A percentile compares a stretch with the other conserved stretches of the same genome.
Conservation (phyloP, 345 rosid genomes). For the Erucastrum elatum region DNA sequence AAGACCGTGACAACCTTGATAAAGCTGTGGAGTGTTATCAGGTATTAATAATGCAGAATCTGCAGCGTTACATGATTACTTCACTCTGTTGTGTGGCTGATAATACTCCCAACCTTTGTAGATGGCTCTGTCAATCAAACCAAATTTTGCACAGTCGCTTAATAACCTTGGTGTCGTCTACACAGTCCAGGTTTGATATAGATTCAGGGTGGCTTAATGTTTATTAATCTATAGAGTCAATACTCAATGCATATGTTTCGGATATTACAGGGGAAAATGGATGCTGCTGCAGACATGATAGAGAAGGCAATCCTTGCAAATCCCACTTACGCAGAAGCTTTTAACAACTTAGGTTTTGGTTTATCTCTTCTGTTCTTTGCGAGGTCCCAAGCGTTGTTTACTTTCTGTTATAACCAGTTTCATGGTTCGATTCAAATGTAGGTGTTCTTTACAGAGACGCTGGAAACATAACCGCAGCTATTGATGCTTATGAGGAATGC, state of each 20-base stretch:
- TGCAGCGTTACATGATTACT: slow-evolving; percentile 20
- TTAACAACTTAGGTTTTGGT: slow-evolving; percentile 85
- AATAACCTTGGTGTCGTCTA: slow-evolving; percentile 99
- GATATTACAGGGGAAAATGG: slow-evolving; percentile 93
- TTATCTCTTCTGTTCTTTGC: slow-evolving; percentile 18
- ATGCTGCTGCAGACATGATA: slow-evolving; percentile 96
- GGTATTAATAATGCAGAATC: slow-evolving; percentile 45
- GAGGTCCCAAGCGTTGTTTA: neutral
- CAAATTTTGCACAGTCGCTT: slow-evolving; percentile 95
- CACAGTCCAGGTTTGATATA: slow-evolving; percentile 88
- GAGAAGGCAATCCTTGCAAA: slow-evolving; percentile 97
- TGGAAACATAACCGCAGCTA: slow-evolving; percentile 82
- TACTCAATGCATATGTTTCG: slow-evolving; percentile 19
- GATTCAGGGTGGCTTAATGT: neutral
- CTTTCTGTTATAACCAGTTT: slow-evolving; percentile 16
- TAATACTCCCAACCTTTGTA: slow-evolving; percentile 39
- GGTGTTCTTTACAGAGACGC: slow-evolving; percentile 98
- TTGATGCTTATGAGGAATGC: slow-evolving; percentile 93
- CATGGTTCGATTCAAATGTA: slow-evolving; percentile 39
- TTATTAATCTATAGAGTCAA: slow-evolving; percentile 1
- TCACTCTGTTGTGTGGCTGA: slow-evolving; percentile 18
- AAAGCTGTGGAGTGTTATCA: slow-evolving; percentile 99
- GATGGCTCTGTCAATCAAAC: slow-evolving; percentile 97
- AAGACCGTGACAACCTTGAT: slow-evolving; percentile 98
- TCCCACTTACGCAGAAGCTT: slow-evolving; percentile 98